Evolutionary conservation across 2,329 filamentous ascomycete species (phyloP).

Genomic region (Cladorrhinum sp.): DNA sequence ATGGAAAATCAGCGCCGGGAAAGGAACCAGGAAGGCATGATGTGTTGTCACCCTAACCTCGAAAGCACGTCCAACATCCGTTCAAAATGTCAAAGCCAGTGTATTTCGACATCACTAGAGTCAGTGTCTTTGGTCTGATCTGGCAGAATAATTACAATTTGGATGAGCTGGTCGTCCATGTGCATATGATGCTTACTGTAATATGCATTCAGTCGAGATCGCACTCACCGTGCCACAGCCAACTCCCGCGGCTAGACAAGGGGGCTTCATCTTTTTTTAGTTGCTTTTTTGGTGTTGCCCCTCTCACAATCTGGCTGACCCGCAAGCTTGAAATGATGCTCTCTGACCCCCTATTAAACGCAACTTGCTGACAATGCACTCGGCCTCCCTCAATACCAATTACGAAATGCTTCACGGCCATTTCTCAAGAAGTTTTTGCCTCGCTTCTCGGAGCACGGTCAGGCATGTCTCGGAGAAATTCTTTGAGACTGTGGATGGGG

Average conservation of each 20-base stretch:
- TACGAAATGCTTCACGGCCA: neutral
- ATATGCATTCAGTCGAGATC: neutral
- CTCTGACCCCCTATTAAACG: constrained; percentile 6
- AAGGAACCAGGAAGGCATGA: no score
- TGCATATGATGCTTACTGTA: neutral
- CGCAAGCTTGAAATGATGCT: constrained; percentile 8
- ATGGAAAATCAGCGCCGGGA: no score
- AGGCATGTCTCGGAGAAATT: constrained; percentile 8
- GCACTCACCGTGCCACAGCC: constrained; percentile 5
- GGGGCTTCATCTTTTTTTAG: constrained; percentile 9
- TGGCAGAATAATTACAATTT: no score
- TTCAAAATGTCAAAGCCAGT: neutral
- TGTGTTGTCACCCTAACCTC: no score
- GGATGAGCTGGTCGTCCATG: neutral
- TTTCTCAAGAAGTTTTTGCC: neutral
- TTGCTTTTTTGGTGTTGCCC: neutral
- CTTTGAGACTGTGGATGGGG: neutral
- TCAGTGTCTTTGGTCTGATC: neutral
- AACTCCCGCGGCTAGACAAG: constrained; percentile 7
- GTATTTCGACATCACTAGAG: neutral
- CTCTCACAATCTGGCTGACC: constrained; percentile 8
- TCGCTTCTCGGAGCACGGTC: neutral
- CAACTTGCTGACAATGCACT: constrained; percentile 1
- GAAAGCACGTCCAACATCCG: neutral
- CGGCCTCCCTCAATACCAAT: neutral